Evolutionary conservation across 352 stramenopile genomes (phyloP), one percentile per base, ranked within the genome.

Genomic region (Pythium aristosporum): DNA sequence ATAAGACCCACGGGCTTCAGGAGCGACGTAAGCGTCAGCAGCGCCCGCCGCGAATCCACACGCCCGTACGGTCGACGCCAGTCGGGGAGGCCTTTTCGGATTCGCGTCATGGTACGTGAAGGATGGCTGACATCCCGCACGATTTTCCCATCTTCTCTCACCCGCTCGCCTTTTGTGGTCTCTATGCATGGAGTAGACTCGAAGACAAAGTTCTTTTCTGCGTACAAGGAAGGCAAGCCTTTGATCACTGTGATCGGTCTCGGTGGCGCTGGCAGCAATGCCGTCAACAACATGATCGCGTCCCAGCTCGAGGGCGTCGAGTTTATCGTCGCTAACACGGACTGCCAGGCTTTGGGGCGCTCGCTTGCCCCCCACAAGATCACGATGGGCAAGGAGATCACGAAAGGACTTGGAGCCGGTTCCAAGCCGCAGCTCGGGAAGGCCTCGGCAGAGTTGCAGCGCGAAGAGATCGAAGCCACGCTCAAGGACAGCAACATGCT

Each of bases 291-390:
- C 63, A 96, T 96, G 87, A 93, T 96, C 58, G 79, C 85, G 61
- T 91, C 84, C 36, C 85, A 94, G 67, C 73, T 94, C 42, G 84
- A 94, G 67, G 87, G 96, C 18, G 96, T 98, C 21, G 88, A 97
- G 74, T 98, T 98, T 69, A 97, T 98, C 81, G 90, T 96, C 25
- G 83, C 97, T 52, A 99, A 99, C 75, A 99, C 96, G 21, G 96
- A 99, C 71, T 97, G 91, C 32, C 96, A 99, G 69, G 85, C 85
- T 7, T 71, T 96, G 9, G 81, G 76, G n/a, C 71, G 84, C 8
- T 94, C 88, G 41, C 65, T 96, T 32, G 85, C 87, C 32, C 79
- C 81, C 23, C 82, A 82, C 61, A 92, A 93, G 72, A 91, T 96
- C 60, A 92, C 80, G 36, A 69, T 96, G 18, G 87, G 87, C 63